Conservation (phyloP, 1,284 basidiomycete genomes). For the Leccinum pachyderme region DNA sequence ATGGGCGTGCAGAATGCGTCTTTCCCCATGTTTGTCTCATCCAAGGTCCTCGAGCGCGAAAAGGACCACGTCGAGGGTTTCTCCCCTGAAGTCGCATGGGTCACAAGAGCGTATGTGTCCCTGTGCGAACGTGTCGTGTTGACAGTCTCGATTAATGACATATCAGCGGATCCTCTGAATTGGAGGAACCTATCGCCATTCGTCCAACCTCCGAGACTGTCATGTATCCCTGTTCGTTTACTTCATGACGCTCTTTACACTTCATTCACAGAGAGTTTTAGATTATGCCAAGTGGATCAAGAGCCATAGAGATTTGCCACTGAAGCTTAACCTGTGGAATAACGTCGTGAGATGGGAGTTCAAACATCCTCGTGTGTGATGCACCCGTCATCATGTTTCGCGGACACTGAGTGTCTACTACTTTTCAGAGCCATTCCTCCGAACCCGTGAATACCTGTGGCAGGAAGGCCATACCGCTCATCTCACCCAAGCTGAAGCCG, state of each 20-base stretch:
- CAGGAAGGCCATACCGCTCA: constrained; percentile 99
- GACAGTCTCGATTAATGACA: not conserved
- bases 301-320: constrained; percentile 93
- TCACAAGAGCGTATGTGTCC: constrained; percentile 83
- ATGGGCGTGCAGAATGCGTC: constrained; percentile 97
- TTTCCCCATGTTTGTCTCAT: constrained; percentile 98
- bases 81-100: constrained; percentile 99
- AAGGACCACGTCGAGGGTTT: constrained; percentile 99
- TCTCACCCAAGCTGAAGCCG: constrained; percentile 87
- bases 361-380: constrained; percentile 85
- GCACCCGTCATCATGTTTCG: not conserved
- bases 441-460: constrained; percentile 99
- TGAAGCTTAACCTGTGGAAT: constrained; percentile 99
- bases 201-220: constrained; percentile 97
- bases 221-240: constrained; percentile 88
- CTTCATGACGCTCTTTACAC: not conserved
- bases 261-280: constrained; percentile 21
- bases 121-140: not conserved
- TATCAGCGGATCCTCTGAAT: constrained; percentile 81
- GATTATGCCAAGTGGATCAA: constrained; percentile 99
- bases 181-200: constrained; percentile 97
- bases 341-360: constrained; percentile 99
- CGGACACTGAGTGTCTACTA: constrained; percentile 6
- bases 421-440: constrained; percentile 89
- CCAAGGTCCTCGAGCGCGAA: constrained; percentile 91